These are phyloP conservation scores for Citrus medica DNA, from an alignment of 345 rosid genomes.

Conservation along the genomic window DNA sequence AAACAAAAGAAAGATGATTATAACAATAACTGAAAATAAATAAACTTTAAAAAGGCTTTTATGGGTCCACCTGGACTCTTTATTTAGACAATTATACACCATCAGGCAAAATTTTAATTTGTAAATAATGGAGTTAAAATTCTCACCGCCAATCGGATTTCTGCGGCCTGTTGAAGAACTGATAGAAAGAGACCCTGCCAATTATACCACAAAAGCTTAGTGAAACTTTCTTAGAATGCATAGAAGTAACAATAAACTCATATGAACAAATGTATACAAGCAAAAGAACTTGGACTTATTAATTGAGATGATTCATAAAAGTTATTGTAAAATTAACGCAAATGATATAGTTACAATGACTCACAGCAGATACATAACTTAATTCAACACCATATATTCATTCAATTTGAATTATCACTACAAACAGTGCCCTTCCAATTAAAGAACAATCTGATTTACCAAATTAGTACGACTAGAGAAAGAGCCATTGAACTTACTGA, in stretches of 20 bases:
- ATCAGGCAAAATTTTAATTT: background rate
- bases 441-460: background rate
- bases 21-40: background rate
- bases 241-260: background rate
- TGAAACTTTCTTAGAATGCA: background rate
- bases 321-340: background rate
- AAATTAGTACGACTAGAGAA: background rate
- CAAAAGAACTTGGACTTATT: background rate
- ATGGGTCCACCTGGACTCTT: background rate
- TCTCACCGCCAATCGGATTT: conserved; percentile 70
- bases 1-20: background rate
- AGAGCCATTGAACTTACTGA: conserved; percentile 43
- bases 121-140: conserved; percentile 11
- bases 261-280: background rate
- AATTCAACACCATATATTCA: background rate
- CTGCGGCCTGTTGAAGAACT: conserved; percentile 79
- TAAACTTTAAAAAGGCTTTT: background rate
- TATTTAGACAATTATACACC: background rate
- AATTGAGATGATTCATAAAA: background rate
- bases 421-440: background rate
- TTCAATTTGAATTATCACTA: background rate
- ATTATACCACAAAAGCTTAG: conserved; percentile 17
- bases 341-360: background rate
- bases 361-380: background rate
- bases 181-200: conserved; percentile 72